These are phyloP conservation scores for Fremontodendron californicum DNA, from an alignment of 345 rosid genomes.

Conservation along the genomic window DNA sequence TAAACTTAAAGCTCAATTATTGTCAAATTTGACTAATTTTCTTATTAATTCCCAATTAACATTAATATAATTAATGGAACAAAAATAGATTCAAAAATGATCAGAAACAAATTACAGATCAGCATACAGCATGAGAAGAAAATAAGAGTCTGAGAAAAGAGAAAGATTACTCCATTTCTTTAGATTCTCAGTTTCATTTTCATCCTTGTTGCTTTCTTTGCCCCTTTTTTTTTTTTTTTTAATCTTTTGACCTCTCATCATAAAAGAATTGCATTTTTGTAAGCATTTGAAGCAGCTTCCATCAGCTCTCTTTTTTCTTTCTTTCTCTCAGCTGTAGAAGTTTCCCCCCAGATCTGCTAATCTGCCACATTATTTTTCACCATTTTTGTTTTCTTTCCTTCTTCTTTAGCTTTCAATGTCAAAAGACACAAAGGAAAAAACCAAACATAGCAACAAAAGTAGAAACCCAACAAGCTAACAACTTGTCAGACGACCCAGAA, in stretches of 20 bases:
- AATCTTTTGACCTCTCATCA: not conserved
- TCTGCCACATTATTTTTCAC: slow-evolving; percentile 36
- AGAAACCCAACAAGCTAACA: slow-evolving; percentile 1
- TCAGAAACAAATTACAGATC: slow-evolving; percentile 29
- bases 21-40: slow-evolving; percentile 5
- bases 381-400: not conserved
- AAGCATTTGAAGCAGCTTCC: not conserved
- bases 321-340: not conserved
- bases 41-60: slow-evolving; percentile 2
- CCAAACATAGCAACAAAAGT: slow-evolving; percentile 11
- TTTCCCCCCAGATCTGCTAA: slow-evolving; percentile 36
- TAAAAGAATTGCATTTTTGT: not conserved
- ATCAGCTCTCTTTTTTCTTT: not conserved
- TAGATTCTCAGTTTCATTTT: not conserved
- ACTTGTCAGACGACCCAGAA: slow-evolving; percentile 19
- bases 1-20: not conserved
- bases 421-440: slow-evolving; percentile 29
- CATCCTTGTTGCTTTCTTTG: not conserved
- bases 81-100: slow-evolving; percentile 20
- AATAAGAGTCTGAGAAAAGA: not conserved
- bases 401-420: not conserved
- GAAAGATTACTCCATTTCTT: not conserved
- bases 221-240: not conserved
- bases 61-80: slow-evolving; percentile 14
- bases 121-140: slow-evolving; percentile 8